Percentiles rank a stretch among this genome's conserved stretches.
phyloP scores from a whole-genome alignment of 768 basidiomycete species.

The Russula olivacea region DNA sequence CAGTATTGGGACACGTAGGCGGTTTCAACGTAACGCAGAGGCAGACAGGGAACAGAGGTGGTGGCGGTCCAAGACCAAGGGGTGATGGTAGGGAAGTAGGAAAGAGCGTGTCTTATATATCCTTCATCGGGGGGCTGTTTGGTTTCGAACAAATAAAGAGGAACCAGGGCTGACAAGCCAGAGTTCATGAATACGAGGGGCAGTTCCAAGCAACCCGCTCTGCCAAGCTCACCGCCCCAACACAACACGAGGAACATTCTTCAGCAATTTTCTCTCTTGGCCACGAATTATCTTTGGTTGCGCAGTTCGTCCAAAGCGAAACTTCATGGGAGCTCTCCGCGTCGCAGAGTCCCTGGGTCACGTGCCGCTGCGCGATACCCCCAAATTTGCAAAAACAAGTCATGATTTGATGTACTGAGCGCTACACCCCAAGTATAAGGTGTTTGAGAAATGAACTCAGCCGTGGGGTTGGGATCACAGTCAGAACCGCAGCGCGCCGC shows the following conservation, averaged over 20 bases:
- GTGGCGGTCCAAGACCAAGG: constrained; percentile 6
- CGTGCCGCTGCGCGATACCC: constrained; percentile 17
- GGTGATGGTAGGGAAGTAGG: not conserved
- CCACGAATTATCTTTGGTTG: constrained; percentile 1
- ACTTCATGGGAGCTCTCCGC: not conserved
- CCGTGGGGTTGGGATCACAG: not conserved
- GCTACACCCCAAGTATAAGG: not conserved
- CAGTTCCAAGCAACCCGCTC: not conserved
- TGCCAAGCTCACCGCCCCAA: not conserved
- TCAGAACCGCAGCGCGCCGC: constrained; percentile 16
- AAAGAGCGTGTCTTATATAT: constrained; percentile 22
- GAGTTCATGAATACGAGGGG: not conserved
- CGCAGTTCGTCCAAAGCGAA: constrained; percentile 12
- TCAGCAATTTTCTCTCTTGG: not conserved
- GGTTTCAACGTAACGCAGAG: not conserved
- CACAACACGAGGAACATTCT: constrained; percentile 1
- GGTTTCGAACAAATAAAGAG: constrained; percentile 22
- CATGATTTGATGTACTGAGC: not conserved
- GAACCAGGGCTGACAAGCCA: not conserved
- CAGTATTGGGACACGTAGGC: not conserved
- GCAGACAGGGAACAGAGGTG: not conserved
- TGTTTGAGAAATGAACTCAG: not conserved
- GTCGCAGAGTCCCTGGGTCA: constrained; percentile 2
- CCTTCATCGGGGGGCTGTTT: constrained; percentile 19
- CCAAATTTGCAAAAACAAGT: not conserved